Evolutionary conservation across 2,329 filamentous ascomycete genomes (phyloP).

Genomic region (Penicillium frequentans): DNA sequence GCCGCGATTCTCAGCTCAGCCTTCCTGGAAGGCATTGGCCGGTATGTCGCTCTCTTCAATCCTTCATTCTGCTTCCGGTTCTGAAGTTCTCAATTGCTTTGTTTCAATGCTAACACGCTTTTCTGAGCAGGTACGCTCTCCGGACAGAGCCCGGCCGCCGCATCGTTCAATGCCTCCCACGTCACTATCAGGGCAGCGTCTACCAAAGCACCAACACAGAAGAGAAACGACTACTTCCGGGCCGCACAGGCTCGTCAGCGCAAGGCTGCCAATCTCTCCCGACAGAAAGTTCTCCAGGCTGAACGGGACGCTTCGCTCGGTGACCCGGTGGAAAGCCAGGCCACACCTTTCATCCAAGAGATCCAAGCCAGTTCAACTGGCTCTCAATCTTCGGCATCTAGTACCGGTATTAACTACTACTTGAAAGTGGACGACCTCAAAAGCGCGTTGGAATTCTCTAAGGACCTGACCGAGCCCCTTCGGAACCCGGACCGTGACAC

Average conservation of each 20-base stretch:
- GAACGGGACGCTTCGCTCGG: constrained; percentile 67
- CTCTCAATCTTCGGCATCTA: constrained; percentile 11
- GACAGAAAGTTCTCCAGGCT: constrained; percentile 67
- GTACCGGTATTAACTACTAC: constrained; percentile 67
- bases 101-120: constrained; percentile 9
- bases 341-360: constrained; percentile 72
- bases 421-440: constrained; percentile 68
- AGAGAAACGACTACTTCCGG: constrained; percentile 76
- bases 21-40: constrained; percentile 60
- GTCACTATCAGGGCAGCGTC: constrained; percentile 65
- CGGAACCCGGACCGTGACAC: constrained; percentile 28
- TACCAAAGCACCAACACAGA: constrained; percentile 62
- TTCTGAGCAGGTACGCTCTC: constrained; percentile 27
- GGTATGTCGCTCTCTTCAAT: constrained; percentile 49
- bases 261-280: constrained; percentile 77
- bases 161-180: constrained; percentile 51
- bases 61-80: not conserved
- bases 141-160: constrained; percentile 47
- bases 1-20: constrained; percentile 63
- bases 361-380: constrained; percentile 24
- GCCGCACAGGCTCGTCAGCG: constrained; percentile 78
- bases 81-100: not conserved
- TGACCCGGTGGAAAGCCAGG: constrained; percentile 74
- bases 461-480: constrained; percentile 56
- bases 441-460: constrained; percentile 65